Evolutionary conservation across 768 basidiomycete genomes (phyloP), one percentile per base, ranked within the genome.

Genomic region (Amanita rubescens): DNA sequence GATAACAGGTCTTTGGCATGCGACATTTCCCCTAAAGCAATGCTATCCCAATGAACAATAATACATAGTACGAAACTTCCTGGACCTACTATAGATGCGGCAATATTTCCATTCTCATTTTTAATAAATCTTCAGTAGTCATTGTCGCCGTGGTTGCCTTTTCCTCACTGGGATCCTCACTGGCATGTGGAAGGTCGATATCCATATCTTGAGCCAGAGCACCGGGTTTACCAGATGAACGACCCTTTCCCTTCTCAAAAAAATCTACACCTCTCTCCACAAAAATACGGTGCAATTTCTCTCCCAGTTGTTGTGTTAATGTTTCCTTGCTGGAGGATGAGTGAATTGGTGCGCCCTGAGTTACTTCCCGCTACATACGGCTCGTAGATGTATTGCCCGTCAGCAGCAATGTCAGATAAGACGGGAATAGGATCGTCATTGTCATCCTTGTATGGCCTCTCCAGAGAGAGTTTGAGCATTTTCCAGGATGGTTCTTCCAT

Each of bases 381-480:
- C 71, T 91, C 86, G 55, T 83, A 82, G 44, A 86, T 69, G 49
- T 79, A 77, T 57, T 81, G 75, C 35, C 89, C 87, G 39, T 88
- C 83, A 22, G 77, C 73, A 6, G 78, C 75, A 51, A 93, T 87
- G 61, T 93, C 89, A 24, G 77, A 68, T 25, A 92, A 68, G 5
- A 74, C 71, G 22, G 80, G 84, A 25, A 91, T 79, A 8, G 62
- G 74, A 42, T 78, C 71, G 7, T 86, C 88, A 34, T 76, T 67
- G 58, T 92, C 89, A 61, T 90, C 85, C 65, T 85, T 90, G 71
- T 90, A 90, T 0, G 87, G 88, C 35, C 81, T 74, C 63, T 93
- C 90, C 30, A 93, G 75, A 1, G 87, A 84, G 9, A 91, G 69
- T 55, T 69, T 83, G 34, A 84, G 70, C 57, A 75, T 75, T 62